These are phyloP conservation scores for Leccinum subtestaceum DNA, from an alignment of 768 basidiomycete genomes.

Conservation along the genomic window DNA sequence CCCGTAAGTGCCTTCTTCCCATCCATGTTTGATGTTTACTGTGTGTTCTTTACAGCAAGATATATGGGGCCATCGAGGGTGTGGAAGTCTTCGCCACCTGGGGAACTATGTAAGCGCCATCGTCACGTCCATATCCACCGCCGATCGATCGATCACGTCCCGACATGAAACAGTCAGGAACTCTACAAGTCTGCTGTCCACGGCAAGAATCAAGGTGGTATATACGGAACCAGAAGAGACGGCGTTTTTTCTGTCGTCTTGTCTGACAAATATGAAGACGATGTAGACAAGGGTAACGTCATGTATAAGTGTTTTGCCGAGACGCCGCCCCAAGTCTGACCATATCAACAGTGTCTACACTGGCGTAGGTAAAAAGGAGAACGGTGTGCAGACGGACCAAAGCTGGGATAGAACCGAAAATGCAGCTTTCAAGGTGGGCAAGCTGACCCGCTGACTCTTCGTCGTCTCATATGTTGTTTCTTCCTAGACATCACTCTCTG, in stretches of 20 bases:
- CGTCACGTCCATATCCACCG: not conserved
- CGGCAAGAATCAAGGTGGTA: conserved; percentile 11
- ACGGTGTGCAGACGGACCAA: conserved; percentile 19
- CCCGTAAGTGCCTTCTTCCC: not conserved
- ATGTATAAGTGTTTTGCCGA: conserved; percentile 13
- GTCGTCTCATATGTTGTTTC: not conserved
- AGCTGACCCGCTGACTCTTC: not conserved
- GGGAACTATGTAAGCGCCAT: conserved; percentile 13
- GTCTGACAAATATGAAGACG: conserved; percentile 18
- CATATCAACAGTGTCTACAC: conserved; percentile 24
- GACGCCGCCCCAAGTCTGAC: not conserved
- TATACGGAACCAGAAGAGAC: conserved; percentile 8
- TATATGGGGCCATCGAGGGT: conserved; percentile 24
- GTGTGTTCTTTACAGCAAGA: conserved; percentile 10
- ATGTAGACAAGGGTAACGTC: conserved; percentile 23
- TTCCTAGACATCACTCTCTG: conserved; percentile 17
- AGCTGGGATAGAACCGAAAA: conserved; percentile 15
- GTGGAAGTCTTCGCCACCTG: conserved; percentile 19
- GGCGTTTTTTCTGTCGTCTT: conserved; percentile 23
- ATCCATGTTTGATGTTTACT: not conserved
- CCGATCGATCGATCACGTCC: not conserved
- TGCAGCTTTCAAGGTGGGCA: conserved; percentile 18
- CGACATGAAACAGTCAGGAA: not conserved
- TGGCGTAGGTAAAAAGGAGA: conserved; percentile 22
- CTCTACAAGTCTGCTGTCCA: conserved; percentile 23